A percentile compares a stretch with the other conserved stretches of the same genome.
phyloP scores from a whole-genome alignment of 257 asterid species.

The Echium plantagineum region DNA sequence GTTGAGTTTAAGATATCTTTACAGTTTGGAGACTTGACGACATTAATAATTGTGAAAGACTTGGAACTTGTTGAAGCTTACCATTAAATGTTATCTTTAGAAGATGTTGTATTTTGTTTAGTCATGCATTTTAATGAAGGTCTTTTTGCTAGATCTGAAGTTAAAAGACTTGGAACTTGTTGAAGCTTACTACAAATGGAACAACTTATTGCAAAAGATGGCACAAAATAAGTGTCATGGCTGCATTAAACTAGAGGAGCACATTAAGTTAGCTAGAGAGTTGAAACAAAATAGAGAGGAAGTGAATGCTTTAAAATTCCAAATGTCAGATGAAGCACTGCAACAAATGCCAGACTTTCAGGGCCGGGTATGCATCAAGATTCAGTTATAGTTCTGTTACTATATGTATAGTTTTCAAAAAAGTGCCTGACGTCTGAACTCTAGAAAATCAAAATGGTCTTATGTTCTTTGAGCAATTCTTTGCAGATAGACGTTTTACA shows the following conservation, averaged over 20 bases:
- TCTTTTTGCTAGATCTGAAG: constrained; percentile 58
- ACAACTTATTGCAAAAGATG: constrained; percentile 71
- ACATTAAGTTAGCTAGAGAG: constrained; percentile 68
- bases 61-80: no score
- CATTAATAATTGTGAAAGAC: no score
- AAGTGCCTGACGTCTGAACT: background rate
- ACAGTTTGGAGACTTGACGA: no score
- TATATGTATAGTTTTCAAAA: background rate
- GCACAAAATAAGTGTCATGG: constrained; percentile 84
- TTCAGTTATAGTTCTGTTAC: background rate
- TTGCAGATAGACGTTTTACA: constrained; percentile 90
- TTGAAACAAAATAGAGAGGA: constrained; percentile 54
- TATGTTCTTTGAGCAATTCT: constrained; percentile 14
- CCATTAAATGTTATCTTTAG: no score
- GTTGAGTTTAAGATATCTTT: no score
- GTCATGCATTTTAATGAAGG: background rate
- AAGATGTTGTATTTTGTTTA: background rate
- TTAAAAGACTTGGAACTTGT: constrained; percentile 56
- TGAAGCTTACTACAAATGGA: constrained; percentile 54
- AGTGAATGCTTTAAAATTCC: constrained; percentile 58
- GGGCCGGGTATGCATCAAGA: constrained; percentile 66
- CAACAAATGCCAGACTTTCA: constrained; percentile 99
- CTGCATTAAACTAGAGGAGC: constrained; percentile 74
- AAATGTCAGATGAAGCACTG: constrained; percentile 99
- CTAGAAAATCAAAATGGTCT: constrained; percentile 9